A percentile compares a stretch with the other conserved stretches of the same genome.
Evolutionary conservation across 257 asterid genomes (phyloP).

Genomic region (Parsonsia alboflavescens): DNA sequence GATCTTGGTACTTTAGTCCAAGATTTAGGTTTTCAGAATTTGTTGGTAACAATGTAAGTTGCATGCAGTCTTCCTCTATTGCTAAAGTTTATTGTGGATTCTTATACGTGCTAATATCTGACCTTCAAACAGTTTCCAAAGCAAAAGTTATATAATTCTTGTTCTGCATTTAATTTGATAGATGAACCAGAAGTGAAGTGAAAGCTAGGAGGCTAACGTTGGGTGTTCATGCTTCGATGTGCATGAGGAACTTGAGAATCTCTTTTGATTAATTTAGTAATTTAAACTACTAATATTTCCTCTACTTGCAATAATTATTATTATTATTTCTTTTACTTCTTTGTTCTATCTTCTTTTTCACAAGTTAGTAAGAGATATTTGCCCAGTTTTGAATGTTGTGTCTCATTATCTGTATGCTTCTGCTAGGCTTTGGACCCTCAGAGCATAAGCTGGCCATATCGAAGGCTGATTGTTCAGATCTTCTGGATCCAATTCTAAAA

Average conservation of each 20-base stretch:
- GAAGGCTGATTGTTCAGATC: conserved; percentile 33
- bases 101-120: background rate
- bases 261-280: background rate
- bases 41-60: background rate
- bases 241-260: background rate
- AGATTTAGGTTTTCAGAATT: background rate
- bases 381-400: background rate
- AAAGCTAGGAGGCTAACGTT: background rate
- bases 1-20: conserved; percentile 3
- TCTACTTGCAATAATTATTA: no score
- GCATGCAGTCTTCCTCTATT: background rate
- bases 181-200: conserved; percentile 5
- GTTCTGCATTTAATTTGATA: background rate
- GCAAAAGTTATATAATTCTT: background rate
- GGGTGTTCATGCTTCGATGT: background rate
- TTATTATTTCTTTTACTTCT: background rate
- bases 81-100: background rate
- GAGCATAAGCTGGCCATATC: conserved; percentile 43
- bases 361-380: conserved; percentile 6
- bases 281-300: background rate
- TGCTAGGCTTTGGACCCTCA: conserved; percentile 44
- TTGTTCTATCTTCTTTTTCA: background rate
- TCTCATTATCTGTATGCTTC: background rate
- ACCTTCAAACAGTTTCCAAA: background rate
- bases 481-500: conserved; percentile 60